Conservation (phyloP, 1,139 yeast genomes). For the Suhomyces atakaporum region DNA sequence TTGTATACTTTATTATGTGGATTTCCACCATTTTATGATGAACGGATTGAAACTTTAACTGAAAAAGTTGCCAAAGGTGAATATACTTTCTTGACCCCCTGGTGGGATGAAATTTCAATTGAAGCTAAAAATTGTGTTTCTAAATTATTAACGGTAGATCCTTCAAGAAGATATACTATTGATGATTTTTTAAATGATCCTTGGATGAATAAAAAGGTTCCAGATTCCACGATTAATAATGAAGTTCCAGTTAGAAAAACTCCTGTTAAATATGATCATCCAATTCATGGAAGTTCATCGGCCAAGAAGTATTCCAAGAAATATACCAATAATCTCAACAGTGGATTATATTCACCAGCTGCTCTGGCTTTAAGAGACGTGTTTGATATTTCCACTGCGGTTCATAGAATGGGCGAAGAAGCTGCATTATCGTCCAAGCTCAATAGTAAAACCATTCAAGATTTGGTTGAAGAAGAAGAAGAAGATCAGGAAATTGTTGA, state of each 20-base stretch:
- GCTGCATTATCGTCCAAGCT: constrained; percentile 50
- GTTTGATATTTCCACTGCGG: constrained; percentile 91
- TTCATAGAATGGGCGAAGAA: constrained; percentile 90
- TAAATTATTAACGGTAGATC: constrained; percentile 79
- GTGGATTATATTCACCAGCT: constrained; percentile 70
- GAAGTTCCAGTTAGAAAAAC: constrained; percentile 6
- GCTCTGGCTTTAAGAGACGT: constrained; percentile 93
- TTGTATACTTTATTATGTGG: constrained; percentile 62
- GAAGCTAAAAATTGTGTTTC: constrained; percentile 68
- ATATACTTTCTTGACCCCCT: constrained; percentile 57
- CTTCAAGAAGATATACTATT: constrained; percentile 71
- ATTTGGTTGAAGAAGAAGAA: constrained; percentile 44
- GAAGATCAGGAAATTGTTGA: constrained; percentile 33
- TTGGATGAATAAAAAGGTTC: constrained; percentile 55
- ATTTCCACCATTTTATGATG: constrained; percentile 64
- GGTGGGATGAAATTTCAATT: constrained; percentile 63
- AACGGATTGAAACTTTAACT: constrained; percentile 55
- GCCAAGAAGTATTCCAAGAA: constrained; percentile 27
- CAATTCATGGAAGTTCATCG: constrained; percentile 26
- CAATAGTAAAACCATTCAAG: constrained; percentile 26
- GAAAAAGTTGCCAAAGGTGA: constrained; percentile 62
- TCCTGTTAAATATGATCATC: constrained; percentile 20
- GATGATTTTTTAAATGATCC: constrained; percentile 82
- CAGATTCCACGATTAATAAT: constrained; percentile 2
- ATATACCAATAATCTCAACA: constrained; percentile 17